phyloP scores from a whole-genome alignment of 768 basidiomycete species.

The Holtermanniella nyarrowii region DNA sequence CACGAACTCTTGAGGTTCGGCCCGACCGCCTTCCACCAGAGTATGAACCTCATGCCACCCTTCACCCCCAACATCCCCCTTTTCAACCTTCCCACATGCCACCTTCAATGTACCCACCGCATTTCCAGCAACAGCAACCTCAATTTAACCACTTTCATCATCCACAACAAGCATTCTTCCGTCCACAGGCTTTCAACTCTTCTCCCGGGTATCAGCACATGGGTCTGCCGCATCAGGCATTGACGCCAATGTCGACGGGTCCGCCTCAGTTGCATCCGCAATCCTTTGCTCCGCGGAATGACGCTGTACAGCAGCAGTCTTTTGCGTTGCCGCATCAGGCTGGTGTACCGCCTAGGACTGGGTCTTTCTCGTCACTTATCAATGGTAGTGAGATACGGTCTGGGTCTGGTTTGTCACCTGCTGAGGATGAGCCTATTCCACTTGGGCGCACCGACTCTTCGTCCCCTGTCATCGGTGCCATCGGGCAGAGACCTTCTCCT shows the following conservation, averaged over 20 bases:
- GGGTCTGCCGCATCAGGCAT: no score
- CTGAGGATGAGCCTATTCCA: background rate
- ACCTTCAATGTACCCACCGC: slow-evolving; percentile 2
- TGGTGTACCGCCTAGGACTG: no score
- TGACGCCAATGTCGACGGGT: no score
- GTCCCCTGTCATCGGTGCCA: slow-evolving; percentile 1
- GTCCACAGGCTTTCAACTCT: no score
- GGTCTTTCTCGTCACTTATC: no score
- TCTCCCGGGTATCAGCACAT: no score
- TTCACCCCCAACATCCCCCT: background rate
- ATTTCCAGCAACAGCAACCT: background rate
- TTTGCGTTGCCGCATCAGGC: no score
- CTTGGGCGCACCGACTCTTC: background rate
- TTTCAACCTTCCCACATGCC: slow-evolving; percentile 8
- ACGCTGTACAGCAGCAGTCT: no score
- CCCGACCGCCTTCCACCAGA: slow-evolving; percentile 70
- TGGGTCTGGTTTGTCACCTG: no score
- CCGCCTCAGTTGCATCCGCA: no score
- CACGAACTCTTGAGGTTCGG: slow-evolving; percentile 78
- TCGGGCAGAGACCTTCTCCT: background rate
- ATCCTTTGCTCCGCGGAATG: no score
- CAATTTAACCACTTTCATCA: background rate
- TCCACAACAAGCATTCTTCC: background rate
- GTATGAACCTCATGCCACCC: slow-evolving; percentile 44
- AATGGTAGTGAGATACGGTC: no score